Percentiles rank a stretch among this genome's conserved stretches.
phyloP scores from a whole-genome alignment of 345 rosid genomes.

The Odontarrhena argentea region DNA sequence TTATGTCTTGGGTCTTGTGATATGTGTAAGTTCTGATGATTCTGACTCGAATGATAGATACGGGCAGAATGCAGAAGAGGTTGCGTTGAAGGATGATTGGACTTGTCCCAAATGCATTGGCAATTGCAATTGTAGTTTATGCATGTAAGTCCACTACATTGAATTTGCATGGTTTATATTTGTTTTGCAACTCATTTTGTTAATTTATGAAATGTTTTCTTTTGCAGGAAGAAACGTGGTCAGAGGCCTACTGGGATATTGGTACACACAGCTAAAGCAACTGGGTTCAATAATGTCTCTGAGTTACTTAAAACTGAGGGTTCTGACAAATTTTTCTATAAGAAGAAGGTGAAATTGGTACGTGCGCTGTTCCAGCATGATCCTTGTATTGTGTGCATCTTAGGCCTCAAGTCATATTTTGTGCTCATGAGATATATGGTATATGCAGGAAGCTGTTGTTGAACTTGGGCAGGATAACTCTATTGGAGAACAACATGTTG shows the following conservation, averaged over 20 bases:
- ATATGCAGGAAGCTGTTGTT: conserved; percentile 42
- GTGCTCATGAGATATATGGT: conserved; percentile 33
- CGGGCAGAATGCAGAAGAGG: conserved; percentile 67
- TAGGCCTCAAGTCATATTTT: conserved; percentile 4
- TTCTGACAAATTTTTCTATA: conserved; percentile 39
- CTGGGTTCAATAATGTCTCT: conserved; percentile 73
- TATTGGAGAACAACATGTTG: conserved; percentile 35
- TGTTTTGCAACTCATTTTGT: background rate
- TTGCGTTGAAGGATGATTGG: conserved; percentile 55
- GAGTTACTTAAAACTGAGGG: conserved; percentile 59
- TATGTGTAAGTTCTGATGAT: background rate
- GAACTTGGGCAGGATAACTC: conserved; percentile 64
- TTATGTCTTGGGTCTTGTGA: background rate
- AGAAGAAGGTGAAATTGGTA: conserved; percentile 37
- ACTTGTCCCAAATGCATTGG: conserved; percentile 79
- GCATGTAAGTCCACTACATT: conserved; percentile 52
- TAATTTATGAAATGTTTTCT: background rate
- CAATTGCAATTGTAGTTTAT: conserved; percentile 79
- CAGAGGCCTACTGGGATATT: conserved; percentile 71
- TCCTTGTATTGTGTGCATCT: conserved; percentile 22
- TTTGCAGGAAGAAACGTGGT: conserved; percentile 72
- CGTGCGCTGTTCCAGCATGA: conserved; percentile 39
- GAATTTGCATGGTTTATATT: background rate
- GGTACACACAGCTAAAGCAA: conserved; percentile 58
- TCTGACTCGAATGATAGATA: conserved; percentile 50